Evolutionary conservation across 2,329 filamentous ascomycete species (phyloP).

Genomic region (Verticillium dahliae): DNA sequence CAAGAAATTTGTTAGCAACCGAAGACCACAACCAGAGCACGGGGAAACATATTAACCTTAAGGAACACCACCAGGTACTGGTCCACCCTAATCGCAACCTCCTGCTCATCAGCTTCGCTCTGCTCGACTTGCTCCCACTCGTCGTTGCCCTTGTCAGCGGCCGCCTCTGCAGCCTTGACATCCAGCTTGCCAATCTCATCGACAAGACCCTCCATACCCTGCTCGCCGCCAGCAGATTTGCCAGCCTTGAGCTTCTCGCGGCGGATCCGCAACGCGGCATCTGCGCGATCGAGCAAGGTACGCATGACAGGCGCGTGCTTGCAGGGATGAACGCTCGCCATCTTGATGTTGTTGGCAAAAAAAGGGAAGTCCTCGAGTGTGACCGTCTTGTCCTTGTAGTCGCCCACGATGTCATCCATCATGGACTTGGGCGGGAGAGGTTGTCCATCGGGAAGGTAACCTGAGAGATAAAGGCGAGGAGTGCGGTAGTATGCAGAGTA

Average conservation of each 20-base stretch:
- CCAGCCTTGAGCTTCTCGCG: slow-evolving; percentile 69
- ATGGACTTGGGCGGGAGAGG: slow-evolving; percentile 77
- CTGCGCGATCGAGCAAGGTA: slow-evolving; percentile 87
- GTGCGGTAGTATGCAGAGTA: slow-evolving; percentile 97
- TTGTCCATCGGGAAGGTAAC: slow-evolving; percentile 73
- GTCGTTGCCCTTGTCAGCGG: slow-evolving; percentile 43
- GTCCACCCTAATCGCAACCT: slow-evolving; percentile 79
- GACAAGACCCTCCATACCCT: slow-evolving; percentile 78
- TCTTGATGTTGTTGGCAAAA: slow-evolving; percentile 86
- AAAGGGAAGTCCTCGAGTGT: slow-evolving; percentile 97
- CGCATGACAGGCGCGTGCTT: slow-evolving; percentile 99
- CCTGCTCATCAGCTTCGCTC: slow-evolving; percentile 57
- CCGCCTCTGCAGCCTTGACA: slow-evolving; percentile 43
- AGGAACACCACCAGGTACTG: slow-evolving; percentile 84
- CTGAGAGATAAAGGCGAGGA: slow-evolving; percentile 88
- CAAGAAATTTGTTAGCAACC: background rate
- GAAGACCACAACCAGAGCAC: background rate
- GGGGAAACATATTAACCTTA: slow-evolving; percentile 52
- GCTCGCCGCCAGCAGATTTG: slow-evolving; percentile 40
- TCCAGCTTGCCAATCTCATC: slow-evolving; percentile 68
- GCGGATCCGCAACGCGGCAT: slow-evolving; percentile 84
- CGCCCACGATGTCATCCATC: slow-evolving; percentile 95
- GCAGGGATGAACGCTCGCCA: slow-evolving; percentile 94
- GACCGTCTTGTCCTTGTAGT: slow-evolving; percentile 98
- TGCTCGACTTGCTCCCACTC: slow-evolving; percentile 62